These are phyloP conservation scores for Aspergillus indologenus DNA, from an alignment of 495 filamentous ascomycete genomes.

Conservation along the genomic window DNA sequence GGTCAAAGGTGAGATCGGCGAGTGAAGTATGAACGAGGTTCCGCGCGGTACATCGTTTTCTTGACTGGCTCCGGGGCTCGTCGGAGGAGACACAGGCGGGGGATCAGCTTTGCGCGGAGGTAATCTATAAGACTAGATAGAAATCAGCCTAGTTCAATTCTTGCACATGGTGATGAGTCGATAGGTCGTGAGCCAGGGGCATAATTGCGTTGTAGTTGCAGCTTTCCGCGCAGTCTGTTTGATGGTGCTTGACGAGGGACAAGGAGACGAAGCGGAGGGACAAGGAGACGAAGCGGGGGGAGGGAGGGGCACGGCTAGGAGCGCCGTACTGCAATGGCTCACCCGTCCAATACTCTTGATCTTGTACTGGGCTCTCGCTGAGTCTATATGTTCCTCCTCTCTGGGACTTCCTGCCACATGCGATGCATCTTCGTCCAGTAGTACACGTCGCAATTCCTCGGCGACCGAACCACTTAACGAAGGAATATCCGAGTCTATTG, in stretches of 20 bases:
- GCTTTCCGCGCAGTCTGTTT: background rate
- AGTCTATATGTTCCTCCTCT: constrained; percentile 32
- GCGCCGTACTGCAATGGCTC: constrained; percentile 33
- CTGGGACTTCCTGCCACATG: constrained; percentile 55
- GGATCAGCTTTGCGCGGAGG: constrained; percentile 62
- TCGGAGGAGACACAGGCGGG: constrained; percentile 46
- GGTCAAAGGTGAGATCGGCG: constrained; percentile 81
- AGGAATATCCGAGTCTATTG: constrained; percentile 66
- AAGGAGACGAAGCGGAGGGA: background rate
- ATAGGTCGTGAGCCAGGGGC: background rate
- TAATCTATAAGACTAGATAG: constrained; percentile 52
- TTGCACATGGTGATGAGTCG: background rate
- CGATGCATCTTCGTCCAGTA: constrained; percentile 64
- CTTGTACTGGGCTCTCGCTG: constrained; percentile 46
- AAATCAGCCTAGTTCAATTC: constrained; percentile 15
- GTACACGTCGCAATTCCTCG: constrained; percentile 61
- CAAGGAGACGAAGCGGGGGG: constrained; percentile 7
- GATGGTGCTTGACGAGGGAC: background rate
- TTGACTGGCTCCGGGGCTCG: constrained; percentile 46
- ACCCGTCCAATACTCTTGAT: constrained; percentile 77
- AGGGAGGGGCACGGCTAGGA: constrained; percentile 1
- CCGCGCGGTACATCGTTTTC: constrained; percentile 43
- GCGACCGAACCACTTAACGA: constrained; percentile 62
- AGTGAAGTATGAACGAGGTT: constrained; percentile 62
- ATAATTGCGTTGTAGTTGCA: background rate